A percentile compares a stretch with the other conserved stretches of the same genome.
Conservation (phyloP, 1,284 basidiomycete genomes). For the Ganoderma lingzhi region DNA sequence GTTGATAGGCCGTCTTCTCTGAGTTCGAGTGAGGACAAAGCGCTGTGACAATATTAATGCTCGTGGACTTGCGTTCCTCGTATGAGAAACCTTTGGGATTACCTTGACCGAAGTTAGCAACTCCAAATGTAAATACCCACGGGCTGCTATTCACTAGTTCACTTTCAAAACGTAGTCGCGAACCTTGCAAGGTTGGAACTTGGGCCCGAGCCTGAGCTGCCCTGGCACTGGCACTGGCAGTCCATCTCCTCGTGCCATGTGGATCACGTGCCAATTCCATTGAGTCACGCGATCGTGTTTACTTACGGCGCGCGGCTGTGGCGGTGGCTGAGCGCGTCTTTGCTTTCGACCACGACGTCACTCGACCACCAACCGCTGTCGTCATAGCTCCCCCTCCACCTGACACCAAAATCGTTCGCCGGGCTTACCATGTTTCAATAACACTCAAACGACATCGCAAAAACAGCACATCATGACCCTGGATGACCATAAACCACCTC, state of each 20-base stretch:
- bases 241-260: background rate
- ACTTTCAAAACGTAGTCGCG: too few species aligned
- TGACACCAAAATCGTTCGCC: background rate
- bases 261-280: background rate
- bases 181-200: too few species aligned
- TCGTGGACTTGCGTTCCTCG: too few species aligned
- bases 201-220: too few species aligned
- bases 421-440: background rate
- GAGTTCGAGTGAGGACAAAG: too few species aligned
- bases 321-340: background rate
- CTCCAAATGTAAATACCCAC: too few species aligned
- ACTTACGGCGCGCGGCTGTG: background rate
- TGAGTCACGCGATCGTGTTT: background rate
- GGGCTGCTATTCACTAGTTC: too few species aligned
- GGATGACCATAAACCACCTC: conserved; percentile 14
- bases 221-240: too few species aligned
- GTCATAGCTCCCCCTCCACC: background rate
- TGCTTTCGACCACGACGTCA: background rate
- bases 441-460: background rate
- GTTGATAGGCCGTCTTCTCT: background rate
- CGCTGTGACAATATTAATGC: too few species aligned
- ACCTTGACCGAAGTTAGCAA: too few species aligned
- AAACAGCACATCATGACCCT: background rate
- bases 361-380: background rate
- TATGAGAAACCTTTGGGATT: too few species aligned